Evolutionary conservation across 805 yeast genomes (phyloP), one percentile per base, ranked within the genome.

Genomic region (Cephaloascus fragrans): DNA sequence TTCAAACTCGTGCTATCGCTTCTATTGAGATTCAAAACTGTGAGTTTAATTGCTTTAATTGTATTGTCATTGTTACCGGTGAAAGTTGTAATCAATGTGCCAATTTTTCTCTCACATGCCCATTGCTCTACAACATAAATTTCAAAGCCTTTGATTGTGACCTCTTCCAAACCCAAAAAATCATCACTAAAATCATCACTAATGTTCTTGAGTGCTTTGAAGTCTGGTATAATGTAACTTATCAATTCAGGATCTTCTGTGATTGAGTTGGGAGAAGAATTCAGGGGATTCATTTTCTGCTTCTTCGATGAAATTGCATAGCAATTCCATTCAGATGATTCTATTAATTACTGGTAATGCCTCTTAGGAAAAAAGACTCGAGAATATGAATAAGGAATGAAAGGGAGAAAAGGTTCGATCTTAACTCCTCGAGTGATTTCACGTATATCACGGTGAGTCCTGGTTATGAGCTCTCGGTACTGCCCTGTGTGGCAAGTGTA

Each of bases 81-180:
- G 56, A 74, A 93, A 1, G 90, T 76, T 1, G 93, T 77, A 15
- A 90, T 80, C 4, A 83, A 69, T 1, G 82, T 69, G 19, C 84
- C 78, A 10, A 77, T 62, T 33, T 73, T 67, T 35, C 97, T 66
- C 42, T 79, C 80, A 26, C 82, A 70, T 3, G 84, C 81, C 98
- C 98, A 93, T 57, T 90, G 97, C 56, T 93, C 97, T 9, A 90
- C 95, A 31, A 93, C 67, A 55, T 93, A 93, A 14, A 84, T 73
- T 57, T 93, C 97, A 53, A 83, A 87, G 2, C 98, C 97, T 1
- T 65, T 49, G 18, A 82, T 65, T 8, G 59, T 61, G 3, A 77
- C 57, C 39, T 66, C 69, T 35, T 73, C 74, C 28, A 69, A 44
- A 10, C 68, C 41, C 43, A 58, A 74, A 42, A 64, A 57, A 37